Conservation (phyloP, 78 protist genomes). For the Dictyostelium purpureum region DNA sequence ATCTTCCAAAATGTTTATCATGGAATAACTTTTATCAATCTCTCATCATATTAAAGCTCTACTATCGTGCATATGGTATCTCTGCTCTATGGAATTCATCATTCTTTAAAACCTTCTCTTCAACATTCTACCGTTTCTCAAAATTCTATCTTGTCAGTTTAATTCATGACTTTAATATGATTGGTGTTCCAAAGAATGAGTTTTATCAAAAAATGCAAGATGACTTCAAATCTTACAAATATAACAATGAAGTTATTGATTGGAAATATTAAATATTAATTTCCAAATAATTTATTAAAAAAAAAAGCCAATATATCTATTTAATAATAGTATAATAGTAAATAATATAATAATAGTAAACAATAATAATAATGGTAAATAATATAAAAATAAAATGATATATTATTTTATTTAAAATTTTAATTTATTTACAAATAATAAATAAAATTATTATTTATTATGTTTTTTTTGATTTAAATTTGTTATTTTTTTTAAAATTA, state of each 20-base stretch:
- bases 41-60: background rate
- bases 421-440: no score
- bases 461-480: no score
- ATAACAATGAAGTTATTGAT: background rate
- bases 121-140: background rate
- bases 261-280: conserved; percentile 13
- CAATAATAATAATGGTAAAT: no score
- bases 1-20: conserved; percentile 13
- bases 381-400: no score
- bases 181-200: background rate
- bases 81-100: background rate
- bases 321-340: no score
- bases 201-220: background rate
- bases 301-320: no score
- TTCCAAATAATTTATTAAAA: no score
- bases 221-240: background rate
- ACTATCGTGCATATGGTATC: background rate
- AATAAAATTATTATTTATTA: no score
- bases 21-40: conserved; percentile 43
- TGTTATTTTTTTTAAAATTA: no score
- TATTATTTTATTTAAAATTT: no score
- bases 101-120: background rate
- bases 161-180: background rate
- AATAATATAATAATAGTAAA: no score
- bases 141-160: background rate